phyloP scores from a whole-genome alignment of 139 green algal genomes.

The Chlamydomonas sp. region DNA sequence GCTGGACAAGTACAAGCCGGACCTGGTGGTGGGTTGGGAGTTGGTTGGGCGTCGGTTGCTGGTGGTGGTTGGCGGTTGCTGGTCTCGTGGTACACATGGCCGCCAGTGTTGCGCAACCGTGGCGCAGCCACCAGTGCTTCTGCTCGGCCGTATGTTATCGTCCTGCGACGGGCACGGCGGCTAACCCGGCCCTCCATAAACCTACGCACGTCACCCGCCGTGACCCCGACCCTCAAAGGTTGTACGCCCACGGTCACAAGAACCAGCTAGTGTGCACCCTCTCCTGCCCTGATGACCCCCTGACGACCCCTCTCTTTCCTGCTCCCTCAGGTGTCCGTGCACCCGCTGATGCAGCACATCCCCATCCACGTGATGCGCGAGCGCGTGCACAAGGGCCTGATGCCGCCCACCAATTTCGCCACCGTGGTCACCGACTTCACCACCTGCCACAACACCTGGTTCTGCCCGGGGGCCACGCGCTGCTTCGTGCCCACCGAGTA shows the following conservation, averaged over 20 bases:
- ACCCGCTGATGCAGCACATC: slow-evolving; percentile 97
- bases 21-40: slow-evolving; percentile 57
- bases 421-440: slow-evolving; percentile 98
- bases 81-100: too few relatives aligned
- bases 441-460: slow-evolving; percentile 98
- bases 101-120: too few relatives aligned
- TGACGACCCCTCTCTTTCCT: not conserved
- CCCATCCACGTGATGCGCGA: slow-evolving; percentile 76
- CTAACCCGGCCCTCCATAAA: too few relatives aligned
- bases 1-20: slow-evolving; percentile 76
- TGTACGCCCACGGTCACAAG: too few relatives aligned
- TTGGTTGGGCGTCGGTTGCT: not conserved
- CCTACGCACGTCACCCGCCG: too few relatives aligned
- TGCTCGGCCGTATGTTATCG: too few relatives aligned
- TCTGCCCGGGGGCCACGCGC: slow-evolving; percentile 77
- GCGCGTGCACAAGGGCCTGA: slow-evolving; percentile 22
- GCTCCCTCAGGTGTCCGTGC: slow-evolving; percentile 88
- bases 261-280: too few relatives aligned
- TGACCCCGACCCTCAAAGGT: too few relatives aligned
- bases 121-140: too few relatives aligned
- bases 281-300: too few relatives aligned
- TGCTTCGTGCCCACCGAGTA: slow-evolving; percentile 89
- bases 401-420: slow-evolving; percentile 85
- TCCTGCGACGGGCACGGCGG: too few relatives aligned
- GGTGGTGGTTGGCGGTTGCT: too few relatives aligned